Evolutionary conservation across 495 filamentous ascomycete genomes (phyloP), one percentile per base, ranked within the genome.

Genomic region (Penicillium pancosmium): DNA sequence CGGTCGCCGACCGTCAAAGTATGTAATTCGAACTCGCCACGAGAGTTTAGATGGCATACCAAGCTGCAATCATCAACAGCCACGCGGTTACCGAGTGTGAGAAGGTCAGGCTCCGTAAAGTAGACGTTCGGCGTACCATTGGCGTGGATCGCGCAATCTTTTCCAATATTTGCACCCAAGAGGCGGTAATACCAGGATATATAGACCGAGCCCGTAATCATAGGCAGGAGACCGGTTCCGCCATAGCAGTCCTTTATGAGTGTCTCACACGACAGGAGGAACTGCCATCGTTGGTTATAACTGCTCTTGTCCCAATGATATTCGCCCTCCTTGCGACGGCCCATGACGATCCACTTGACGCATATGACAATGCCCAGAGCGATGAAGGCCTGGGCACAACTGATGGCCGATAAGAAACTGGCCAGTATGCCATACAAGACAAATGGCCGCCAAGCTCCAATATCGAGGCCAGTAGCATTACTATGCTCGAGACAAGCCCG

Each of bases 21-120:
- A 46, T 80, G 80, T 38, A 80, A 46, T 59, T 78, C 73, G 54
- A 80, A 82, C 27, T 78, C 75, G 18, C 79, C 79, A 18, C 76
- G 65, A 1, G 74, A 75, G 52, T 79, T 78, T 50, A 78, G 68
- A 59, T 82, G 79, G 36, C 62, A 72, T 6, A 81, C 77, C 35
- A 80, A 41, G 60, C 76, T 79, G 4, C 74, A 75, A 60, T 82
- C 78, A 27, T 82, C 78, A 16, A 79, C 74, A 3, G 68, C 63
- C 5, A 82, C 78, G 1, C 79, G 44, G 31, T 80, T 71, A 11
- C 79, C 79, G 8, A 82, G 53, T 0, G 62, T 72, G 1, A 82
- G 56, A 25, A 81, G 67, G 25, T 81, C 79, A 4, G 79, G 79
- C 65, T 82, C 79, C 2, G 79, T 82, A 47, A 82, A 78, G 36